Evolutionary conservation across 495 filamentous ascomycete species (phyloP).

Genomic region (Podospora sp.): DNA sequence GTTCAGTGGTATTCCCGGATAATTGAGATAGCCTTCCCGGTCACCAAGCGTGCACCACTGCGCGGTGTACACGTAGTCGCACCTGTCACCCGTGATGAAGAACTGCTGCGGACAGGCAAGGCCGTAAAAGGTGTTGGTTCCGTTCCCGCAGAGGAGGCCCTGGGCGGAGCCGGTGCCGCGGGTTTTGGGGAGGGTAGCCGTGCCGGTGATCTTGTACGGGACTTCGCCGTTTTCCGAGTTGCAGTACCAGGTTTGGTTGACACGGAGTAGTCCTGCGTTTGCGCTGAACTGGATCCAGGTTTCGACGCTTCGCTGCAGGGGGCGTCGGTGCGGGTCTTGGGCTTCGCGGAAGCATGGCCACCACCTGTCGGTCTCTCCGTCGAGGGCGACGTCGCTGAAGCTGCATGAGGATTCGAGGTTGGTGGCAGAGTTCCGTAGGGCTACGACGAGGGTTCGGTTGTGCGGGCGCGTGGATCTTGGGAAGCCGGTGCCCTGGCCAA

Average conservation of each 20-base stretch:
- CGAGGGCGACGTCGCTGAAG: slow-evolving; percentile 11
- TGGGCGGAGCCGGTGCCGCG: background rate
- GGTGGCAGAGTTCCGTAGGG: background rate
- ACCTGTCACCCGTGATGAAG: background rate
- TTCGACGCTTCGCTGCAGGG: background rate
- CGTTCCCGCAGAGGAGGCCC: slow-evolving; percentile 6
- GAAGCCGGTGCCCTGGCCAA: background rate
- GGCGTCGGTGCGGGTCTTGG: background rate
- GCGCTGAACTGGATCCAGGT: slow-evolving; percentile 14
- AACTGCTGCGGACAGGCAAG: background rate
- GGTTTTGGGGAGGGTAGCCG: background rate
- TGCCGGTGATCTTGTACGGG: slow-evolving; percentile 13
- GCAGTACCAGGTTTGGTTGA: slow-evolving; percentile 20
- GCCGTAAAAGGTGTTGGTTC: background rate
- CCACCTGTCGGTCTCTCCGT: slow-evolving; percentile 12
- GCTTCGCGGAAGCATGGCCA: slow-evolving; percentile 11
- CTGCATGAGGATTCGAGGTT: background rate
- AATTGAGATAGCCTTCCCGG: background rate
- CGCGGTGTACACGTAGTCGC: slow-evolving; percentile 7
- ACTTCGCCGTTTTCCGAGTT: slow-evolving; percentile 1
- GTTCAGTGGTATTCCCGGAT: background rate
- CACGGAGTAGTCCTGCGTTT: background rate
- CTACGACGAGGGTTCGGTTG: slow-evolving; percentile 6
- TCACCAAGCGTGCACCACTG: slow-evolving; percentile 15
- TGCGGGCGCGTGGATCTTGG: background rate